Evolutionary conservation across 495 filamentous ascomycete genomes (phyloP).

Genomic region (Penicillium dipodomyicola): DNA sequence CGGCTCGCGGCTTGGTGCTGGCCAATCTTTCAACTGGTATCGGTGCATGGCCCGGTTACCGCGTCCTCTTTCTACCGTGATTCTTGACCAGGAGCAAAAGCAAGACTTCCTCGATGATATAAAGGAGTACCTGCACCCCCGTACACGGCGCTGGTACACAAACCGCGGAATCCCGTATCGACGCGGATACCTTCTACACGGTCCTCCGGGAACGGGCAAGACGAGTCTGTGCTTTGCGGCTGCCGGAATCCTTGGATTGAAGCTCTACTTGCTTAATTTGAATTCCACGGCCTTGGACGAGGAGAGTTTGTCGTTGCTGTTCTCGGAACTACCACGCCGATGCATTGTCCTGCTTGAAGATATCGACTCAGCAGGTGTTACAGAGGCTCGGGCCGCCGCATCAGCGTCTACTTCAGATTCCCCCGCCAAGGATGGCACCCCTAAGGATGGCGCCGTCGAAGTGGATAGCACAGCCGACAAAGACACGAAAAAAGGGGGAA

Average conservation of each 20-base stretch:
- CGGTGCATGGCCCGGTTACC: conserved; percentile 67
- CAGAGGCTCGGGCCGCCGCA: conserved; percentile 41
- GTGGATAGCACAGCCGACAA: conserved; percentile 6
- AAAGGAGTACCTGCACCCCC: conserved; percentile 80
- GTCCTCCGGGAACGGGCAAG: conserved; percentile 52
- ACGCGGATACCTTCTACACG: conserved; percentile 48
- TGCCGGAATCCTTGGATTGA: conserved; percentile 42
- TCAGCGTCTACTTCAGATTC: neutral
- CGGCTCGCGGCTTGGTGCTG: conserved; percentile 32
- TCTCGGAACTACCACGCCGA: conserved; percentile 52
- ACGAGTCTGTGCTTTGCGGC: conserved; percentile 51
- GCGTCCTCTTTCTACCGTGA: conserved; percentile 78
- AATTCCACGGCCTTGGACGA: conserved; percentile 52
- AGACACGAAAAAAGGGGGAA: conserved; percentile 24
- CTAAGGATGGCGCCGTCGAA: neutral
- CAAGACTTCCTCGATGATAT: conserved; percentile 71
- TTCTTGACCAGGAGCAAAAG: conserved; percentile 75
- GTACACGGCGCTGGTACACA: conserved; percentile 73
- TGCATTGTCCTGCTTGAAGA: conserved; percentile 53
- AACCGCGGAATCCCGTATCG: conserved; percentile 59
- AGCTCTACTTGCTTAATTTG: conserved; percentile 48
- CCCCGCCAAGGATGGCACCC: neutral
- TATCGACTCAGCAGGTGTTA: conserved; percentile 54
- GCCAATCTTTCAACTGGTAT: conserved; percentile 54
- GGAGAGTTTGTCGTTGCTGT: conserved; percentile 66